Evolutionary conservation across 768 basidiomycete genomes (phyloP), one percentile per base, ranked within the genome.

Genomic region (Mycena vitilis): DNA sequence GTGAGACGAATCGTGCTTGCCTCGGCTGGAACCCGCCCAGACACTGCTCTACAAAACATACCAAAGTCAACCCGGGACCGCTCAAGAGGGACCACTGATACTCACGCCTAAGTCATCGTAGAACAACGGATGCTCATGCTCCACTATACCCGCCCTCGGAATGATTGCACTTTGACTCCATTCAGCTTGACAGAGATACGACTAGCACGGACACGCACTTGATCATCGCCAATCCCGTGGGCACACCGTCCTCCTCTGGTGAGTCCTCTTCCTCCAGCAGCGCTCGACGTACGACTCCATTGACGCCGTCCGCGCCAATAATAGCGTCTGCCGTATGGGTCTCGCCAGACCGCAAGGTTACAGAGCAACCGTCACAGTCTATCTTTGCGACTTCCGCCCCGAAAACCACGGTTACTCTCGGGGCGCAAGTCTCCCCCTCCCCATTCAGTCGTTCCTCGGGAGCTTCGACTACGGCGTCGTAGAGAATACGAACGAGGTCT

Each of bases 301-400:
- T 20, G 11, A 22, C 52, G 15, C 68, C 68, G 52, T 69, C 68
- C 18, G 68, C 68, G 10, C 68, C 68, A 45, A 69, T 64, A 38
- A 69, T 60, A 2, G 42, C 68, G 18, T 69, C 45, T 22, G 23
- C 68, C 2, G 37, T 36, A 22, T 60, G 59, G 10, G 61, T 30
- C 9, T 65, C 58, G 15, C 63, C 68, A 6, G 68, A 65, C 40
- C 40, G 22, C 18, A 69, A 34, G n/a, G 63, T 69, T 8, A 69
- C 63, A 13, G 59, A 55, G 47, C 56, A 55, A 2, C 34, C 25
- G 20, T 65, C 42, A 30, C 48, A 64, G 51, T 69, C 68, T 12
- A 63, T 22, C 0, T 49, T 15, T 1, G 60, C 40, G 23, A 69
- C 58, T 23, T 69, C 63, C 7, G 63, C 63, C 2, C 58, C 60